Percentiles rank a stretch among this genome's conserved stretches.
Conservation (phyloP, 306 rosid genomes). For the Cicer bijugum region DNA sequence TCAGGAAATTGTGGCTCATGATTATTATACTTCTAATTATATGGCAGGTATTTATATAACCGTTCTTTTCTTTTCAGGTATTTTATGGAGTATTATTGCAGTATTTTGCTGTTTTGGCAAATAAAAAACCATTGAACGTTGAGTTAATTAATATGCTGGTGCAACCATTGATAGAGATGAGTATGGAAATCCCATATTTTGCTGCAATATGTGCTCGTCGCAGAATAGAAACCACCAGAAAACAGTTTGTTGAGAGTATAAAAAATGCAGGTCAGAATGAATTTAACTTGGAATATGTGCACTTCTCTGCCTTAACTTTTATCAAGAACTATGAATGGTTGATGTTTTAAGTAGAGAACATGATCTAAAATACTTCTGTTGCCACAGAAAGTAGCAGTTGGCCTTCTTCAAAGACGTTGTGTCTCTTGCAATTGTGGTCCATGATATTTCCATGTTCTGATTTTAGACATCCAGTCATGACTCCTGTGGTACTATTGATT, state of each 20-base stretch:
- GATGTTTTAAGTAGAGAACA: conserved; percentile 27
- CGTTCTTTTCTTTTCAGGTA: conserved; percentile 60
- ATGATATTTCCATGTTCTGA: conserved; percentile 89
- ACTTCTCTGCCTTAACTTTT: conserved; percentile 11
- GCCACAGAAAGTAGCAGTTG: conserved; percentile 77
- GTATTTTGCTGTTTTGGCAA: conserved; percentile 84
- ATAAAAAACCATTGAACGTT: conserved; percentile 66
- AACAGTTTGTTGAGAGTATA: conserved; percentile 64
- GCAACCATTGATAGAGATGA: conserved; percentile 90
- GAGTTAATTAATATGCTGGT: conserved; percentile 71
- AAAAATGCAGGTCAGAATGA: conserved; percentile 70
- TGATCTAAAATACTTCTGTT: conserved; percentile 36
- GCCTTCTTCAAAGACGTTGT: conserved; percentile 86
- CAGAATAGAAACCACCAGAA: conserved; percentile 69
- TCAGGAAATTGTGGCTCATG: conserved; percentile 24
- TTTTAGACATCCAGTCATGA: conserved; percentile 88
- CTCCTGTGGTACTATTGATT: conserved; percentile 74
- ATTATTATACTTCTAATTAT: conserved; percentile 5
- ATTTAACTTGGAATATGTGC: conserved; percentile 20
- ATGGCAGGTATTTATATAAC: conserved; percentile 12
- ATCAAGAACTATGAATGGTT: conserved; percentile 10
- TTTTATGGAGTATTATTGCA: conserved; percentile 89
- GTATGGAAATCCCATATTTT: conserved; percentile 83
- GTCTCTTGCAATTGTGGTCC: conserved; percentile 92
- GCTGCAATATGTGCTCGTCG: conserved; percentile 97